Percentiles rank a stretch among this genome's conserved stretches.
phyloP scores from a whole-genome alignment of 2,329 filamentous ascomycete species.

The Aureobasidium sp. region DNA sequence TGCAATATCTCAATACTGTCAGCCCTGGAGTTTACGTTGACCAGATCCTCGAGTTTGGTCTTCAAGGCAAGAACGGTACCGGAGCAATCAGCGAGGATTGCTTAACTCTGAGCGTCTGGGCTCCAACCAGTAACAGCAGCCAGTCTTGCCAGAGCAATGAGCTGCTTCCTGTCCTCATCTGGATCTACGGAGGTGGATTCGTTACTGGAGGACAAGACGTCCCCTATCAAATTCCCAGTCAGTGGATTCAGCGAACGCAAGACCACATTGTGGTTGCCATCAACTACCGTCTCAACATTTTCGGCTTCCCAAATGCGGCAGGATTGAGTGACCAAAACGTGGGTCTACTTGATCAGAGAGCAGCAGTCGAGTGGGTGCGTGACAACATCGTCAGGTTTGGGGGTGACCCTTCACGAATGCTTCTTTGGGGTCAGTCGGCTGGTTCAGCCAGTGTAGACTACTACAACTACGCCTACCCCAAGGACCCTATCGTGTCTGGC shows the following conservation, averaged over 20 bases:
- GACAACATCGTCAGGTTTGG: slow-evolving; percentile 45
- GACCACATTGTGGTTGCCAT: slow-evolving; percentile 29
- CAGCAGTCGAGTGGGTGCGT: slow-evolving; percentile 43
- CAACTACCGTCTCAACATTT: slow-evolving; percentile 34
- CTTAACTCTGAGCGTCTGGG: slow-evolving; percentile 39
- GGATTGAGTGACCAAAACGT: slow-evolving; percentile 33
- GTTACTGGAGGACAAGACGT: slow-evolving; percentile 35
- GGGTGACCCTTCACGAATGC: slow-evolving; percentile 29
- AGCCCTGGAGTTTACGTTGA: slow-evolving; percentile 17
- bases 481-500: slow-evolving; percentile 42
- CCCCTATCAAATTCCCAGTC: slow-evolving; percentile 37
- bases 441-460: slow-evolving; percentile 25
- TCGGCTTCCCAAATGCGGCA: slow-evolving; percentile 32
- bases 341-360: slow-evolving; percentile 46
- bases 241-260: slow-evolving; percentile 33
- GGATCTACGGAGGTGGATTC: slow-evolving; percentile 42
- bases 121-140: slow-evolving; percentile 22
- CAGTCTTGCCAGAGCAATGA: slow-evolving; percentile 4
- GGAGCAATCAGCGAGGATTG: slow-evolving; percentile 36
- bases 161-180: slow-evolving; percentile 37
- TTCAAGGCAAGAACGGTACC: slow-evolving; percentile 22
- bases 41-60: slow-evolving; percentile 23
- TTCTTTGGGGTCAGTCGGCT: slow-evolving; percentile 23
- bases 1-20: slow-evolving; percentile 19
- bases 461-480: slow-evolving; percentile 40